Base-by-base conservation (phyloP, 2,329 filamentous ascomycete species). In the Colletotrichum noveboracense region DNA sequence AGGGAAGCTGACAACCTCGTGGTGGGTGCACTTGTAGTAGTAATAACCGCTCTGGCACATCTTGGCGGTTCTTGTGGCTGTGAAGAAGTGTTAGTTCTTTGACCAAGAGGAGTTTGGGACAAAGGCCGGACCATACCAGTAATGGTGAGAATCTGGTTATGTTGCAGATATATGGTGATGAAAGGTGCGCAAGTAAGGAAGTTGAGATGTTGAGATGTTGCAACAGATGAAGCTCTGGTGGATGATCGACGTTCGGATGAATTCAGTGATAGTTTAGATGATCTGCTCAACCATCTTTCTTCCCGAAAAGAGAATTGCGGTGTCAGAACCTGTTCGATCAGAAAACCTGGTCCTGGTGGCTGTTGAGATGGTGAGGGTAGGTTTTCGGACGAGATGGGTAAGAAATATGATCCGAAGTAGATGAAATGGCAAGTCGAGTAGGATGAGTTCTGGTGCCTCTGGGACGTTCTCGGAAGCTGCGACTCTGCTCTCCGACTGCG, bases 21-120 rank as follows among this genome's bases (percentile, higher is more conserved):
- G 26, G 48, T 78, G 77, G 30, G 56, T 38, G 73, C 78, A 79
- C 32, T 64, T 64, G 69, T 78, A 79, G 38, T 30, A 71, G 69
- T 77, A 79, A n/a, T 52, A 76, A 52, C 78, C 77, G 14, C 67
- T 76, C 12, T 65, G 74, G 43, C 77, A 78, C 77, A 76, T 74
- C 21, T 74, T 60, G 21, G 14, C 12, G 8, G 18, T 32, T 21
- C 48, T 21, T 8, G 28, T 65, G 16, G 14, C 36, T 65, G 62
- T 68, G 14, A 52, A 21, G n/a, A 52, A 52, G 43, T 52, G 43
- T 52, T 52, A 52, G 43, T 52, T 13, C 43, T 21, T 21, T 52
- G 43, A 52, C 3, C 12, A 13, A 52, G n/a, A 5, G n/a, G 10
- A n/a, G 38, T 21, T 12, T 48, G 43, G 43, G 43, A 52, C n/a